phyloP scores from a whole-genome alignment of 176 grass and related monocot species.

The Coix lacrymajobi region DNA sequence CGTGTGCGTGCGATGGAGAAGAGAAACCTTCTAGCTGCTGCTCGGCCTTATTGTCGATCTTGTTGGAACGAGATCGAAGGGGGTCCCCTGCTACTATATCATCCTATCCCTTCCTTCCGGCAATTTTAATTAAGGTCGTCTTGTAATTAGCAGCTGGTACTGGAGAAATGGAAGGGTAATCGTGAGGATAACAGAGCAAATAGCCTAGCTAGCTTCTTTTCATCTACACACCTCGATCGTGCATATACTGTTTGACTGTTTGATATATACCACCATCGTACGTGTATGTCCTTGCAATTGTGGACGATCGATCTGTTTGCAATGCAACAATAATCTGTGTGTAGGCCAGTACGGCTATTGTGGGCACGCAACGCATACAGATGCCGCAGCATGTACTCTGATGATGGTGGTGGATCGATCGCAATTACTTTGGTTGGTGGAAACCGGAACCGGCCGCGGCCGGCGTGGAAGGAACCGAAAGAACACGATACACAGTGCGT shows the following conservation, averaged over 20 bases:
- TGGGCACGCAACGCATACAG: not conserved
- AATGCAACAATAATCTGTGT: not conserved
- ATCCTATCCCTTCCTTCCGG: slow-evolving; percentile 6
- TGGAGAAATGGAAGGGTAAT: not conserved
- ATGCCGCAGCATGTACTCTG: not conserved
- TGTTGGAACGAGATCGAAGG: too few relatives aligned
- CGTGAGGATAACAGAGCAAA: not conserved
- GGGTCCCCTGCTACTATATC: not conserved
- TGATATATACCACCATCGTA: too few relatives aligned
- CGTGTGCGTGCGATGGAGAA: not conserved
- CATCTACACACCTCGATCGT: too few relatives aligned
- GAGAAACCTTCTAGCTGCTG: not conserved
- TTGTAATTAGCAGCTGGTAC: not conserved
- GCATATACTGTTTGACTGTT: too few relatives aligned
- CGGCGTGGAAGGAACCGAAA: slow-evolving; percentile 12
- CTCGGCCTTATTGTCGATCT: slow-evolving; percentile 4
- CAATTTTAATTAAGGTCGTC: slow-evolving; percentile 14
- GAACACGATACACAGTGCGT: slow-evolving; percentile 7
- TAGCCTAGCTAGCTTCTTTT: not conserved
- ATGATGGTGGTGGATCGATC: not conserved
- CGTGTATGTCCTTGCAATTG: too few relatives aligned
- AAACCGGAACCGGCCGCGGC: not conserved
- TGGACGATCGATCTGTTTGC: not conserved
- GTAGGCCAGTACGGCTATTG: too few relatives aligned
- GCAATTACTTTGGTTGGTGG: slow-evolving; percentile 35